Conservation (phyloP, 352 stramenopile species). For the Thalassiosira livingstoniorum region DNA sequence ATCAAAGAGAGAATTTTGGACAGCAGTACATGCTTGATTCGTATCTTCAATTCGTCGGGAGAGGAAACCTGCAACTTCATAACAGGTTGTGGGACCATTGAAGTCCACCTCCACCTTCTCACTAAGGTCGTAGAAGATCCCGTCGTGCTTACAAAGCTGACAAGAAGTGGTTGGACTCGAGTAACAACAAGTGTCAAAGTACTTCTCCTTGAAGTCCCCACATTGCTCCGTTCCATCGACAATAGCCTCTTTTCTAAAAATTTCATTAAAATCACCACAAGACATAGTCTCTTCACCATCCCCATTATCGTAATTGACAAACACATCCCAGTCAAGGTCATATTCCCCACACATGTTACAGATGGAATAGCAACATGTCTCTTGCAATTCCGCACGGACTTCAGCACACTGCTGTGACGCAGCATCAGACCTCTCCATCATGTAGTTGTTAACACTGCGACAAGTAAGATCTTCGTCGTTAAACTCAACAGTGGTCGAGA, state of each 20-base stretch:
- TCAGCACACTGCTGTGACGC: constrained; percentile 47
- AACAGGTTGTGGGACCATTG: constrained; percentile 66
- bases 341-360: constrained; percentile 68
- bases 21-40: constrained; percentile 53
- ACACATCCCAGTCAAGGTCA: constrained; percentile 68
- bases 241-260: constrained; percentile 54
- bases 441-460: constrained; percentile 55
- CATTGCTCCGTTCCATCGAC: constrained; percentile 59
- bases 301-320: constrained; percentile 54
- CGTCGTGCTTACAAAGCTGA: constrained; percentile 66
- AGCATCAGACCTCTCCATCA: constrained; percentile 57
- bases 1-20: constrained; percentile 58
- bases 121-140: constrained; percentile 62
- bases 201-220: constrained; percentile 37
- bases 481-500: constrained; percentile 54
- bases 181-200: constrained; percentile 63
- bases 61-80: constrained; percentile 63
- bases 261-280: constrained; percentile 67
- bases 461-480: constrained; percentile 62
- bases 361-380: constrained; percentile 64
- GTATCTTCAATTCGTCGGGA: constrained; percentile 60
- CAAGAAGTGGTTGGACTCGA: constrained; percentile 62
- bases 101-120: constrained; percentile 70
- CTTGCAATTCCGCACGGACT: constrained; percentile 43
- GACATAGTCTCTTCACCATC: constrained; percentile 59